Evolutionary conservation across 805 yeast genomes (phyloP).

Genomic region (Saccharomycopsis malanga): DNA sequence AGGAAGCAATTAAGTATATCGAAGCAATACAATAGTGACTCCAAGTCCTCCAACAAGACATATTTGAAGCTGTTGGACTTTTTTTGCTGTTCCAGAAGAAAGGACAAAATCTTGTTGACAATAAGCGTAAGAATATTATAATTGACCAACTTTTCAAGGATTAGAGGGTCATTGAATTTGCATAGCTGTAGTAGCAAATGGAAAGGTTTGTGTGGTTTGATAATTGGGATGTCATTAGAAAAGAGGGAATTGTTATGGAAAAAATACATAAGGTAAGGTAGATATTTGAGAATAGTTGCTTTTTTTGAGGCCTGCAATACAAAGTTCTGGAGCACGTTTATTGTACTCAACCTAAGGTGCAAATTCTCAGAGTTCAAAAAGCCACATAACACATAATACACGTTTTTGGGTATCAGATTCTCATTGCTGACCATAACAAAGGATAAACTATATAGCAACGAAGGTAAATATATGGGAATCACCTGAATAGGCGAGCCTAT

Average conservation of each 20-base stretch:
- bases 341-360: conserved; percentile 10
- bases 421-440: conserved; percentile 3
- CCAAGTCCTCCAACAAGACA: conserved; percentile 10
- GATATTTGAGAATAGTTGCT: conserved; percentile 6
- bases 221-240: conserved; percentile 10
- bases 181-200: conserved; percentile 6
- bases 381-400: conserved; percentile 10
- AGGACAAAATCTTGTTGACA: background rate
- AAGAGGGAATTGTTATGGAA: background rate
- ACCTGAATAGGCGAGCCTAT: conserved; percentile 1
- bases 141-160: background rate
- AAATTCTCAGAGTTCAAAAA: conserved; percentile 11
- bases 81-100: background rate
- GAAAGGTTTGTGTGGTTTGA: conserved; percentile 5
- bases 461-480: conserved; percentile 8
- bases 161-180: background rate
- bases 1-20: conserved; percentile 14
- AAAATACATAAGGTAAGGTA: conserved; percentile 13
- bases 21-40: conserved; percentile 3
- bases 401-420: conserved; percentile 4
- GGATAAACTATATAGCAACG: conserved; percentile 14
- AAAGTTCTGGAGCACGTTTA: conserved; percentile 14
- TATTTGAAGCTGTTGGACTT: background rate
- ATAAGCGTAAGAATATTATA: conserved; percentile 4
- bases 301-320: conserved; percentile 1